These are phyloP conservation scores for Paracamarosporium sp. DNA, from an alignment of 2,329 filamentous ascomycete genomes.

Conservation along the genomic window DNA sequence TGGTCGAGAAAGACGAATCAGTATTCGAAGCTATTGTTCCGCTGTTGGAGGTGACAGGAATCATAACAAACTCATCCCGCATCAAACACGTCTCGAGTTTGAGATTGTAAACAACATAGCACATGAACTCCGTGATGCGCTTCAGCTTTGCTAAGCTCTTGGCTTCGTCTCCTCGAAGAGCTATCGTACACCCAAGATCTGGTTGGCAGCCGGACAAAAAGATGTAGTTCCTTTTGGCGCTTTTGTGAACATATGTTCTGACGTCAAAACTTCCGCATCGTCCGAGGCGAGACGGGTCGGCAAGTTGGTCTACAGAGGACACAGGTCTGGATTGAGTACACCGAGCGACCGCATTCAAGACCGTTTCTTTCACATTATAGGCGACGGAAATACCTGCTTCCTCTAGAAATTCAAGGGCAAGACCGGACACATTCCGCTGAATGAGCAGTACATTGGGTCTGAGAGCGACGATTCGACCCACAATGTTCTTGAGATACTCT, in stretches of 20 bases:
- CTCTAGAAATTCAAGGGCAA: slow-evolving; percentile 86
- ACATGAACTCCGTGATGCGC: slow-evolving; percentile 96
- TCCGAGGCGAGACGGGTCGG: slow-evolving; percentile 76
- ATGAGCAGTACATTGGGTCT: slow-evolving; percentile 88
- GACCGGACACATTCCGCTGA: slow-evolving; percentile 88
- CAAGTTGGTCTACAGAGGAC: slow-evolving; percentile 92
- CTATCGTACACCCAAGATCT: slow-evolving; percentile 93
- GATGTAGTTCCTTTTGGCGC: slow-evolving; percentile 91
- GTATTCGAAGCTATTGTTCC: slow-evolving; percentile 30
- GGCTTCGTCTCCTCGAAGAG: slow-evolving; percentile 80
- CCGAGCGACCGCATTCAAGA: slow-evolving; percentile 91
- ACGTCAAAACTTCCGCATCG: slow-evolving; percentile 89
- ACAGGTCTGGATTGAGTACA: slow-evolving; percentile 93
- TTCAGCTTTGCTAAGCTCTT: slow-evolving; percentile 80
- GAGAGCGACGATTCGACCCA: slow-evolving; percentile 87
- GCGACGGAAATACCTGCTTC: slow-evolving; percentile 90
- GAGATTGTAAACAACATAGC: slow-evolving; percentile 97
- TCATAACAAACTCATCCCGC: slow-evolving; percentile 87
- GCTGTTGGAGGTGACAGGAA: slow-evolving; percentile 68
- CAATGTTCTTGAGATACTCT: slow-evolving; percentile 89
- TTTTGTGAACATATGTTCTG: slow-evolving; percentile 89
- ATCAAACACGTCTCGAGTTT: slow-evolving; percentile 95
- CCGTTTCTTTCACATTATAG: slow-evolving; percentile 95
- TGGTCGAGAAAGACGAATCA: neutral
- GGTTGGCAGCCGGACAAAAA: slow-evolving; percentile 90